These are phyloP conservation scores for Cenchrus purpureus DNA, from an alignment of 176 grass and related monocot genomes.

Conservation along the genomic window DNA sequence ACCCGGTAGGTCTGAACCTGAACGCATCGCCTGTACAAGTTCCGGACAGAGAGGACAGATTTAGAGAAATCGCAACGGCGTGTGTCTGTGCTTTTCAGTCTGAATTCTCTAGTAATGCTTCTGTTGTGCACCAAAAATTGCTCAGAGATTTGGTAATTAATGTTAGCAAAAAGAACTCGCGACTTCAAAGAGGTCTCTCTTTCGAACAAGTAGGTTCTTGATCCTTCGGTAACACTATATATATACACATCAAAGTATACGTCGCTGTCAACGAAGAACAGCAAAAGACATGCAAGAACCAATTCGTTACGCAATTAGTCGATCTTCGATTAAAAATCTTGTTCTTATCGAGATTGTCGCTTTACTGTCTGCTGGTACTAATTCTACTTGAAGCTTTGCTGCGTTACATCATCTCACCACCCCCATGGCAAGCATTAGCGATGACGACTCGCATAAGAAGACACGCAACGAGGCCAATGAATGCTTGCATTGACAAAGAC, in stretches of 20 bases:
- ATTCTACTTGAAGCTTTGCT: slow-evolving; percentile 19
- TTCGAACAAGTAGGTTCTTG: neutral
- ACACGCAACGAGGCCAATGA: slow-evolving; percentile 11
- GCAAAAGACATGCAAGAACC: slow-evolving; percentile 18
- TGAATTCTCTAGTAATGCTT: neutral
- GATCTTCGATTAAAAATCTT: neutral
- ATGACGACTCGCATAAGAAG: slow-evolving; percentile 25
- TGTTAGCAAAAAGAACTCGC: too few relatives aligned
- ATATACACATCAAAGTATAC: neutral
- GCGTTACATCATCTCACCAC: slow-evolving; percentile 33
- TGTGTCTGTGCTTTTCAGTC: neutral
- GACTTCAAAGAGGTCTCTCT: neutral
- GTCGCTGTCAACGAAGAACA: slow-evolving; percentile 4
- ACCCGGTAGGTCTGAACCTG: too few relatives aligned
- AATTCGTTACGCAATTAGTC: slow-evolving; percentile 6
- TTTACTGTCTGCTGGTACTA: slow-evolving; percentile 47
- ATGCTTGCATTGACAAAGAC: neutral
- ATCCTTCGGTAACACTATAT: neutral
- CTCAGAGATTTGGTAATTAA: neutral
- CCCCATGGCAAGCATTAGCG: slow-evolving; percentile 25
- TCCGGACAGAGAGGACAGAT: neutral
- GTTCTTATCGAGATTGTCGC: slow-evolving; percentile 53
- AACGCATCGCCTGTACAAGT: too few relatives aligned
- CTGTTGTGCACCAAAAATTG: neutral
- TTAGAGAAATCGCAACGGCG: neutral